Evolutionary conservation across 495 filamentous ascomycete genomes (phyloP).

Genomic region (Chaetomium cochliodes): DNA sequence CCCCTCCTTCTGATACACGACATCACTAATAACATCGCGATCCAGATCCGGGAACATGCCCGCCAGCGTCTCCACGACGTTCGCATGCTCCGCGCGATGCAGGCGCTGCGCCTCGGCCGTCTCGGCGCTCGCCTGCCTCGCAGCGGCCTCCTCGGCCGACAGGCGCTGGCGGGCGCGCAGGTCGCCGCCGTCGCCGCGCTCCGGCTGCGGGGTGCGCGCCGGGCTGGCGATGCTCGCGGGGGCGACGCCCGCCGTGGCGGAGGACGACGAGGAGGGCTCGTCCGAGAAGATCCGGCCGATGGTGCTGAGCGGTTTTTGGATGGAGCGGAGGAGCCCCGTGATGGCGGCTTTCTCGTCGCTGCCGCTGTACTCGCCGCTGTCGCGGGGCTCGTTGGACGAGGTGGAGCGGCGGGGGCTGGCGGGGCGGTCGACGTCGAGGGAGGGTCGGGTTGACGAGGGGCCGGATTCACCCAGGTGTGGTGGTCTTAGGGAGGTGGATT

Average conservation of each 20-base stretch:
- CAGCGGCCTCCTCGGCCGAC: slow-evolving; percentile 85
- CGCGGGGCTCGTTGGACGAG: slow-evolving; percentile 44
- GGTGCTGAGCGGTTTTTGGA: slow-evolving; percentile 86
- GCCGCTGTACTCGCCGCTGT: slow-evolving; percentile 36
- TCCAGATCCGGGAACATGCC: slow-evolving; percentile 94
- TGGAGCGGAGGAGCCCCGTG: slow-evolving; percentile 81
- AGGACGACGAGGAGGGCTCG: slow-evolving; percentile 49
- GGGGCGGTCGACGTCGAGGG: slow-evolving; percentile 47
- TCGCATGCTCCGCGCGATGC: slow-evolving; percentile 78
- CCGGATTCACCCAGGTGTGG: slow-evolving; percentile 28
- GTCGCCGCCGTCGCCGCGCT: slow-evolving; percentile 40
- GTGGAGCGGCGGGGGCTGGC: slow-evolving; percentile 42
- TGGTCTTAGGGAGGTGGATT: slow-evolving; percentile 55
- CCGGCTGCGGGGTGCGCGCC: slow-evolving; percentile 58
- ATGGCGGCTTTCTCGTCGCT: slow-evolving; percentile 77
- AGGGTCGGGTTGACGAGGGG: slow-evolving; percentile 39
- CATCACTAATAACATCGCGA: slow-evolving; percentile 87
- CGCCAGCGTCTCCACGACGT: slow-evolving; percentile 86
- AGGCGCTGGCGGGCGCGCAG: slow-evolving; percentile 45
- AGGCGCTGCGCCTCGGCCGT: slow-evolving; percentile 84
- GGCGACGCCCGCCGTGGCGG: slow-evolving; percentile 32
- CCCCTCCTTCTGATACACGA: slow-evolving; percentile 87
- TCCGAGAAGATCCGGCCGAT: slow-evolving; percentile 98
- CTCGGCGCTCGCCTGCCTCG: slow-evolving; percentile 89
- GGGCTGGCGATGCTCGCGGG: slow-evolving; percentile 47